Percentiles rank a stretch among this genome's conserved stretches.
These are phyloP conservation scores for Angomonas ambiguus DNA, from an alignment of 208 protist genomes.

Conservation along the genomic window DNA sequence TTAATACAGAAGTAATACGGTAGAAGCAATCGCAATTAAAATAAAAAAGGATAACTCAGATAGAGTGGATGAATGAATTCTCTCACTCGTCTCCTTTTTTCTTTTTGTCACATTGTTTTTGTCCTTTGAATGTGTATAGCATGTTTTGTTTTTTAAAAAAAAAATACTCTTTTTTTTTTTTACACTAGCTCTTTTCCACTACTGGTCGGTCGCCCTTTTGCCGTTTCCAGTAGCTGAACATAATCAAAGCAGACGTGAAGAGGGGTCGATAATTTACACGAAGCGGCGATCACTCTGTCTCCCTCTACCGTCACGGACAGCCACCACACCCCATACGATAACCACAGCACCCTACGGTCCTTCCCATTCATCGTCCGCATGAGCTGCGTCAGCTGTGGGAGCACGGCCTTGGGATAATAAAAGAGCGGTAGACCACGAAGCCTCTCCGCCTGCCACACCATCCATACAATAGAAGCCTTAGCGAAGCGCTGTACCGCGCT, in stretches of 20 bases:
- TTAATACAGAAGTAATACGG: too few species aligned
- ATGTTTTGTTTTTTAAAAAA: too few species aligned
- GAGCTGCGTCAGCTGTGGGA: conserved; percentile 2
- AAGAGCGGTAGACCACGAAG: not conserved
- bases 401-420: not conserved
- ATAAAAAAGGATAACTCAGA: too few species aligned
- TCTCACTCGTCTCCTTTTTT: too few species aligned
- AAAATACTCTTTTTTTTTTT: too few species aligned
- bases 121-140: too few species aligned
- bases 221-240: not conserved
- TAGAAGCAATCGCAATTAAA: too few species aligned
- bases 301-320: not conserved
- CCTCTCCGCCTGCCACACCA: not conserved
- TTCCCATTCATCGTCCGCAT: not conserved
- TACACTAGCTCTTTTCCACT: too few species aligned
- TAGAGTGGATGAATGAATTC: too few species aligned
- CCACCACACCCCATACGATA: not conserved
- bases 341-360: not conserved
- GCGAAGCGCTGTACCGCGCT: not conserved
- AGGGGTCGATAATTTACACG: not conserved
- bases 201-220: too few species aligned
- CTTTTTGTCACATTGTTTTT: too few species aligned
- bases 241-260: not conserved
- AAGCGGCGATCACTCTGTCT: not conserved
- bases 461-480: not conserved